These are phyloP conservation scores for Gossypium lobatum DNA, from an alignment of 441 rosid species.

Conservation along the genomic window DNA sequence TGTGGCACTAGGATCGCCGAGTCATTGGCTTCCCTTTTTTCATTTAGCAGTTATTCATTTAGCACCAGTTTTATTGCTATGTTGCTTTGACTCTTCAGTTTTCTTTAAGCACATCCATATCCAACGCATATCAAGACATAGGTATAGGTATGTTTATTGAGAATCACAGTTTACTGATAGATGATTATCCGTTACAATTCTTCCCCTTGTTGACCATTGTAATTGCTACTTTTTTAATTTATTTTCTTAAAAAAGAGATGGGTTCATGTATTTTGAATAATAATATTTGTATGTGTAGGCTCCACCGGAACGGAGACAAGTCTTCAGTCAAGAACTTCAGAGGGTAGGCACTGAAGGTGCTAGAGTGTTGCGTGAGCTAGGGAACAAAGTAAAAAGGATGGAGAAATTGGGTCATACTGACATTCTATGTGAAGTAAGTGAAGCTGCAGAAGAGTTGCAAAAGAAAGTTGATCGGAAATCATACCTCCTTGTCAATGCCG, in stretches of 20 bases:
- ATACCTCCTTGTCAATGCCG: conserved; percentile 58
- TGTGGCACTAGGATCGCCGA: neutral
- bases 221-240: neutral
- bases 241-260: neutral
- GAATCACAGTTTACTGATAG: neutral
- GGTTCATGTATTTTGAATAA: neutral
- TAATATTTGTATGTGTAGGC: conserved; percentile 36
- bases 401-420: conserved; percentile 49
- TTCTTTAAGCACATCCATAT: neutral
- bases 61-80: neutral
- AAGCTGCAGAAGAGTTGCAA: conserved; percentile 65
- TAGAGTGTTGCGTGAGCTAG: conserved; percentile 50
- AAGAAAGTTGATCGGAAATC: conserved; percentile 53
- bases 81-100: neutral
- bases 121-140: neutral
- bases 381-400: conserved; percentile 55
- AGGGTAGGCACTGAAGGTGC: conserved; percentile 50
- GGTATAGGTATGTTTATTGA: neutral
- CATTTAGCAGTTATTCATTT: neutral
- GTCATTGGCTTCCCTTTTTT: neutral
- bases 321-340: conserved; percentile 44
- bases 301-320: conserved; percentile 45
- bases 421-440: conserved; percentile 41
- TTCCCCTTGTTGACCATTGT: neutral
- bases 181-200: neutral